Evolutionary conservation across 1,139 yeast genomes (phyloP).

Genomic region (Yamadazyma conglobata): DNA sequence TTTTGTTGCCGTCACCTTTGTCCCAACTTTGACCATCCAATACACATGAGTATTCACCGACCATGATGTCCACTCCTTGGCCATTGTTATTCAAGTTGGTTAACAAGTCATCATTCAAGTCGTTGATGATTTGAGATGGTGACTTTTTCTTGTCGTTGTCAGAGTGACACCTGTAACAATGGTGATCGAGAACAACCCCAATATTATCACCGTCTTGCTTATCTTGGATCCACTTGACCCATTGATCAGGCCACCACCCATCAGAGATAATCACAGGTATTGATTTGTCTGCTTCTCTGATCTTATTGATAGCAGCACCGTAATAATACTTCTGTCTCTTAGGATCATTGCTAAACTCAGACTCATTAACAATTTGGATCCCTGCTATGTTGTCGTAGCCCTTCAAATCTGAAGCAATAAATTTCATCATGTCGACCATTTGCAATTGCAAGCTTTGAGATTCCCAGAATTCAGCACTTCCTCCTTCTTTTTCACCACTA

Average conservation of each 20-base stretch:
- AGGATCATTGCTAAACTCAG: constrained; percentile 55
- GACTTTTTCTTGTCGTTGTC: constrained; percentile 66
- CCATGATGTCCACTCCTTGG: constrained; percentile 62
- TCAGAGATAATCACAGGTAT: constrained; percentile 83
- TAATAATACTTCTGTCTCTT: constrained; percentile 60
- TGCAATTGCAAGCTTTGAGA: constrained; percentile 40
- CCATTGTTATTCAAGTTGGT: constrained; percentile 47
- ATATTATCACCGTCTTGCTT: constrained; percentile 35
- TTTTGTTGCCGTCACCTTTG: constrained; percentile 44
- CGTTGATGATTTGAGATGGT: constrained; percentile 61
- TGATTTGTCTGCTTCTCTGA: constrained; percentile 51
- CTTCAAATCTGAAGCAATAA: constrained; percentile 59
- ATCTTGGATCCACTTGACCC: constrained; percentile 65
- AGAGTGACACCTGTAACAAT: constrained; percentile 81
- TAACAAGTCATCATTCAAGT: constrained; percentile 51
- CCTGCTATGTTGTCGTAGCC: constrained; percentile 69
- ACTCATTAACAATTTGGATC: constrained; percentile 81
- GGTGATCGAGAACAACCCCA: constrained; percentile 79
- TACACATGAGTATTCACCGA: constrained; percentile 92
- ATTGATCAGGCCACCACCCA: constrained; percentile 88
- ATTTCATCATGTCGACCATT: constrained; percentile 52
- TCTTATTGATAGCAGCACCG: constrained; percentile 58
- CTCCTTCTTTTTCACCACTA: constrained; percentile 61
- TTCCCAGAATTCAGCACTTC: constrained; percentile 63
- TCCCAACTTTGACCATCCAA: constrained; percentile 75